Percentiles rank a stretch among this genome's conserved stretches.
phyloP scores from a whole-genome alignment of 768 basidiomycete genomes.

The Lyophyllum semitale region DNA sequence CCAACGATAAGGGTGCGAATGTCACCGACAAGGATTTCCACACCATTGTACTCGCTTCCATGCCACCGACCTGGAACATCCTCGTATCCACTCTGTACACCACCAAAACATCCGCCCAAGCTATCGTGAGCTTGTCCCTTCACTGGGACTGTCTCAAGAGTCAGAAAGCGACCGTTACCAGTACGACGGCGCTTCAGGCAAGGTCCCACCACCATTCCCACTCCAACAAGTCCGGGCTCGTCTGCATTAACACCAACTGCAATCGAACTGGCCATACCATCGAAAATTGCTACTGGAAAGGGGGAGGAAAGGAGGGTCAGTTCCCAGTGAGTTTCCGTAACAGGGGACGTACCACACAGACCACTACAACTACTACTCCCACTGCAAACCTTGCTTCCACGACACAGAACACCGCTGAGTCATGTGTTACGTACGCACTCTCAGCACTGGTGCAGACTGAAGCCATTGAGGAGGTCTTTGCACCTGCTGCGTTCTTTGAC shows the following conservation, averaged over 20 bases:
- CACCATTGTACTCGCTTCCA: too few relatives aligned
- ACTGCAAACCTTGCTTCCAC: background rate
- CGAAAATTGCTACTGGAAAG: background rate
- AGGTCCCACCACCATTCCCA: too few relatives aligned
- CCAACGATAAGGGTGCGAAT: too few relatives aligned
- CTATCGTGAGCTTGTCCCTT: slow-evolving; percentile 3
- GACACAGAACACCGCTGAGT: background rate
- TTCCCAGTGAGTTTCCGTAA: background rate
- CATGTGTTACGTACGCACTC: background rate
- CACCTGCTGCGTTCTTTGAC: background rate
- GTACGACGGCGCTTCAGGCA: background rate
- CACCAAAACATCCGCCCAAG: slow-evolving; percentile 4
- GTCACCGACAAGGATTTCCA: too few relatives aligned
- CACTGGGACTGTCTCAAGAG: slow-evolving; percentile 6
- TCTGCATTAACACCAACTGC: background rate
- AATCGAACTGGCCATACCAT: background rate
- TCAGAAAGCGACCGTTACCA: background rate
- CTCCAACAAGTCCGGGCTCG: background rate
- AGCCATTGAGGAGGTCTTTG: background rate
- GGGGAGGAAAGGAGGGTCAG: slow-evolving; percentile 3
- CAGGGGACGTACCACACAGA: background rate
- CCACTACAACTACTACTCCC: background rate
- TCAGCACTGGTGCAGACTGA: too few relatives aligned
- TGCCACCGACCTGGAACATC: too few relatives aligned
- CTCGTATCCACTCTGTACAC: slow-evolving; percentile 13